Percentiles rank a stretch among this genome's conserved stretches.
Conservation (phyloP, 768 basidiomycete species). For the Psilocybe azurescens region DNA sequence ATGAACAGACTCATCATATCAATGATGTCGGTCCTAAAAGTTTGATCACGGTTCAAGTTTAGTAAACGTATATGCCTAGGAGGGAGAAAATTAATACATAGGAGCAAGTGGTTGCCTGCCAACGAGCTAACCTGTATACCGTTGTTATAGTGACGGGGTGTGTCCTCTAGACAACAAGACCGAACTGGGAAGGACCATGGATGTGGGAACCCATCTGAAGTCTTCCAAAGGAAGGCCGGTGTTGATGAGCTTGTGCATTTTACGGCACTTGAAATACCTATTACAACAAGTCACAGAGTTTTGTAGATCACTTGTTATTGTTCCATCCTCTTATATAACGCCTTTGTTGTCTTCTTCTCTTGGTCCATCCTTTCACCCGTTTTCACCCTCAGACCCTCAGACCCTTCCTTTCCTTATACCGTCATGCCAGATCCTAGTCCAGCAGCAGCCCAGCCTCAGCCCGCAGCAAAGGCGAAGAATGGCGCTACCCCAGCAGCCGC, state of each 20-base stretch:
- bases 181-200: not conserved
- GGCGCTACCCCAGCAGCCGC: slow-evolving; percentile 45
- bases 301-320: slow-evolving; percentile 29
- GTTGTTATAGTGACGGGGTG: not conserved
- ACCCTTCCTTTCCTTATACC: slow-evolving; percentile 17
- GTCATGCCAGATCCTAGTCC: slow-evolving; percentile 31
- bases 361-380: slow-evolving; percentile 20
- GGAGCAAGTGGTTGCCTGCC: slow-evolving; percentile 14
- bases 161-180: slow-evolving; percentile 9
- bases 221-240: not conserved
- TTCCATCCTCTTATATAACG: slow-evolving; percentile 28
- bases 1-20: not conserved
- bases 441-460: slow-evolving; percentile 24
- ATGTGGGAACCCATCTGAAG: slow-evolving; percentile 2
- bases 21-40: not conserved
- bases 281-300: slow-evolving; percentile 13
- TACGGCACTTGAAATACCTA: slow-evolving; percentile 6
- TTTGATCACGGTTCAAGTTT: not conserved
- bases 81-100: slow-evolving; percentile 6
- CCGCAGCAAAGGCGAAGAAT: slow-evolving; percentile 43
- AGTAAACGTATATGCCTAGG: slow-evolving; percentile 4
- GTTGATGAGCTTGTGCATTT: slow-evolving; percentile 3
- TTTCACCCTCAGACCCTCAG: slow-evolving; percentile 14
- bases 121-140: not conserved
- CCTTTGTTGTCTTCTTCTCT: slow-evolving; percentile 20